Conservation (phyloP, 208 protist genomes). For the Leishmania martiniquensis region DNA sequence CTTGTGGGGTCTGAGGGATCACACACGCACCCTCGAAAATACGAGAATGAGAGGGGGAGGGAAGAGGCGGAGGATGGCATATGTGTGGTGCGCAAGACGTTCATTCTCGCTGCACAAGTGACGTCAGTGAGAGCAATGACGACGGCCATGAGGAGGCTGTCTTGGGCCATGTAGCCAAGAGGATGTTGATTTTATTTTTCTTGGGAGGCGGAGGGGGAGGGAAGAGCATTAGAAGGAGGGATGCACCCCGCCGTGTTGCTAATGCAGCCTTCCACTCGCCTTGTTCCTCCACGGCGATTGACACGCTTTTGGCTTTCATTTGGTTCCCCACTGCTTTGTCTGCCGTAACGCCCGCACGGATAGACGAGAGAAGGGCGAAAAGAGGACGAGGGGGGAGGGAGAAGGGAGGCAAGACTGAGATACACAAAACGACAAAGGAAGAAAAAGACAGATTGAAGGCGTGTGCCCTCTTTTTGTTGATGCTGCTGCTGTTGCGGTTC, state of each 20-base stretch:
- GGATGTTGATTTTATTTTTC: no score
- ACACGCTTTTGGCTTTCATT: no score
- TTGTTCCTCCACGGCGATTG: no score
- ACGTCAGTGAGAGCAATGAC: not conserved
- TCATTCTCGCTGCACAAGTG: not conserved
- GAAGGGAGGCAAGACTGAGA: no score
- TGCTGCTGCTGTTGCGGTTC: not conserved
- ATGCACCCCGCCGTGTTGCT: no score
- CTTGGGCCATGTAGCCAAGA: not conserved
- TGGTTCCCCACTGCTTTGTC: no score
- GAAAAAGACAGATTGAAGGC: not conserved
- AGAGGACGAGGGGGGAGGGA: no score
- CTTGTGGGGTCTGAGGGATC: no score
- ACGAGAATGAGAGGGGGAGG: not conserved
- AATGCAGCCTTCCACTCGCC: not conserved
- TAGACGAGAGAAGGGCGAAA: no score
- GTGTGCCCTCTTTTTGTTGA: not conserved
- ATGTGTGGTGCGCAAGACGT: not conserved
- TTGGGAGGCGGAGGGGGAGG: not conserved
- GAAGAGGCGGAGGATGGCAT: not conserved
- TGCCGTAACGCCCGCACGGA: no score
- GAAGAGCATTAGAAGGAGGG: no score
- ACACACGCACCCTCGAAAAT: not conserved
- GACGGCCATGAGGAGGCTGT: not conserved
- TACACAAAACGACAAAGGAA: not conserved